A percentile compares a stretch with the other conserved stretches of the same genome.
These are phyloP conservation scores for Exserohilum turcica DNA, from an alignment of 2,329 filamentous ascomycete species.

Conservation along the genomic window DNA sequence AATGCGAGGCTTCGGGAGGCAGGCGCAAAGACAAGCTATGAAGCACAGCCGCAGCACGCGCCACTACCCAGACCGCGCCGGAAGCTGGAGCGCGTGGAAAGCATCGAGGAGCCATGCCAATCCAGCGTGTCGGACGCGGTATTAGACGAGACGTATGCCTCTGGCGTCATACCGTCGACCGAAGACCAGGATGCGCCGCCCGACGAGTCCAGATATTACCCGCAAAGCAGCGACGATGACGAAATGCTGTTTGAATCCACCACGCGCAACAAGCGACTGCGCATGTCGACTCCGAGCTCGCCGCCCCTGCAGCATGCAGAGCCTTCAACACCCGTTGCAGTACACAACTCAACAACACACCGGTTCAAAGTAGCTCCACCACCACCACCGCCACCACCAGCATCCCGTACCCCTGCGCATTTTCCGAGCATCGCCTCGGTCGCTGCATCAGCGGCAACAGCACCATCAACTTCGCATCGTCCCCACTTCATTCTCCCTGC, in stretches of 20 bases:
- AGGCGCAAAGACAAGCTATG: slow-evolving; percentile 1
- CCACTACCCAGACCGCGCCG: slow-evolving; percentile 23
- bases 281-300: slow-evolving; percentile 21
- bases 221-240: slow-evolving; percentile 27
- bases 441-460: slow-evolving; percentile 3
- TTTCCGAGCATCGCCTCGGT: slow-evolving; percentile 12
- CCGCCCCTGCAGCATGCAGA: slow-evolving; percentile 7
- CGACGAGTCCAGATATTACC: slow-evolving; percentile 1
- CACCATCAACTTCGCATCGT: slow-evolving; percentile 23
- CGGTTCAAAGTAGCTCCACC: slow-evolving; percentile 34
- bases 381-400: too few species aligned
- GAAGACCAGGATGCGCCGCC: slow-evolving; percentile 16
- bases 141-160: slow-evolving; percentile 5
- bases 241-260: slow-evolving; percentile 33
- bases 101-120: slow-evolving; percentile 40
- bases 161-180: slow-evolving; percentile 17
- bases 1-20: slow-evolving; percentile 6
- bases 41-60: slow-evolving; percentile 9
- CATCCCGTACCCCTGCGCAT: slow-evolving; percentile 20
- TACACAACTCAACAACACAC: slow-evolving; percentile 20
- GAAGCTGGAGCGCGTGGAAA: slow-evolving; percentile 38
- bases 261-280: slow-evolving; percentile 33
- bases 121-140: slow-evolving; percentile 23
- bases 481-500: slow-evolving; percentile 49
- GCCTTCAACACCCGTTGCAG: slow-evolving; percentile 18